Conservation (phyloP, 495 filamentous ascomycete species). For the Xylaria cubensis region DNA sequence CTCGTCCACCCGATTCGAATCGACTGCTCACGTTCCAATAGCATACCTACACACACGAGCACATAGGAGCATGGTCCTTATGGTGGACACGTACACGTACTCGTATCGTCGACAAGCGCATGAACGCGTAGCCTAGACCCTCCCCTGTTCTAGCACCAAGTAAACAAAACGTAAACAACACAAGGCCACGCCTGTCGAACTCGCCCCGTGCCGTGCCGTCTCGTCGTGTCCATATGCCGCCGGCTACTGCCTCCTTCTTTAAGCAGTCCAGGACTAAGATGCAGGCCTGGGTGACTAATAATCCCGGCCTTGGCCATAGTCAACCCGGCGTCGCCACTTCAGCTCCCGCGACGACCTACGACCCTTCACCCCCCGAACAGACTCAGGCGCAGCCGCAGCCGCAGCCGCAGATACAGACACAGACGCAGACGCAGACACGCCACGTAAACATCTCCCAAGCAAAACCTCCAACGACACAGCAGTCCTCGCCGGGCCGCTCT, state of each 20-base stretch:
- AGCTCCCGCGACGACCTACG: slow-evolving; percentile 35
- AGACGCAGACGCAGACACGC: slow-evolving; percentile 29
- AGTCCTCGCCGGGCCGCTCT: slow-evolving; percentile 38
- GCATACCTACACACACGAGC: slow-evolving; percentile 17
- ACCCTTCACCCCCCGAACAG: slow-evolving; percentile 29
- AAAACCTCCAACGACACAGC: slow-evolving; percentile 32
- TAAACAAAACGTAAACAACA: slow-evolving; percentile 35
- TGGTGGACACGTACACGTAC: slow-evolving; percentile 23
- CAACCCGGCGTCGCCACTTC: slow-evolving; percentile 35
- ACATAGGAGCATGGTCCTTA: slow-evolving; percentile 1
- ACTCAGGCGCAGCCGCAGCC: slow-evolving; percentile 19
- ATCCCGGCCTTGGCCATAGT: slow-evolving; percentile 30
- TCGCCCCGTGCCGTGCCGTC: slow-evolving; percentile 1
- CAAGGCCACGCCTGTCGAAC: slow-evolving; percentile 23
- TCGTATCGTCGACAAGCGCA: slow-evolving; percentile 18
- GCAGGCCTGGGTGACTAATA: slow-evolving; percentile 43
- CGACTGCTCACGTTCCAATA: slow-evolving; percentile 34
- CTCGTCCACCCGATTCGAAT: slow-evolving; percentile 34
- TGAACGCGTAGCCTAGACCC: slow-evolving; percentile 34
- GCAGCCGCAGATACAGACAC: slow-evolving; percentile 15
- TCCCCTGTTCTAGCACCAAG: slow-evolving; percentile 9
- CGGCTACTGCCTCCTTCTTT: slow-evolving; percentile 36
- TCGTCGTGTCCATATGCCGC: slow-evolving; percentile 39
- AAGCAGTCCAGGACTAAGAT: slow-evolving; percentile 42
- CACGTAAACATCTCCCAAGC: slow-evolving; percentile 39